phyloP scores from a whole-genome alignment of 2,329 filamentous ascomycete genomes.

The Sporothrix pseudoabietina region DNA sequence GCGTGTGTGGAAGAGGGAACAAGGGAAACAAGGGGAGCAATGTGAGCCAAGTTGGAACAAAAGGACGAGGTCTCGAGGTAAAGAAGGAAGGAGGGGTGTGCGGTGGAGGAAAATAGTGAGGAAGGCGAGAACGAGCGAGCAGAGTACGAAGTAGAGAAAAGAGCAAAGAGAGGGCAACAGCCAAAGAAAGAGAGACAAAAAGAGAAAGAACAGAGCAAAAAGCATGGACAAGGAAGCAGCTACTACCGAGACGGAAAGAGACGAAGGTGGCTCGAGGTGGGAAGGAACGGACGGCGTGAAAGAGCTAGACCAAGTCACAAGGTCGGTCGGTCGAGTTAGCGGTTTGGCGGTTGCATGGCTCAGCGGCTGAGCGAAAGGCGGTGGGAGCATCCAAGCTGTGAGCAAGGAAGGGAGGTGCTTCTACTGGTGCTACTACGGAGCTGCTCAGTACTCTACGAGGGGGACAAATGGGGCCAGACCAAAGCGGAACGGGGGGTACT shows the following conservation, averaged over 20 bases:
- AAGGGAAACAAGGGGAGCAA: conserved; percentile 7
- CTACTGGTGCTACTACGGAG: conserved; percentile 16
- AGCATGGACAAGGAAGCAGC: conserved; percentile 9
- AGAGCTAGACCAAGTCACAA: conserved; percentile 29
- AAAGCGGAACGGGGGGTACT: conserved; percentile 8
- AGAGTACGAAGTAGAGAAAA: conserved; percentile 10
- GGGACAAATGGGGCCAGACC: conserved; percentile 3
- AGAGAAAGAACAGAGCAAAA: conserved; percentile 13
- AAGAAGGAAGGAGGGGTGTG: conserved; percentile 10
- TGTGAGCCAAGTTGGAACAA: conserved; percentile 1
- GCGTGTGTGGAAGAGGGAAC: neutral
- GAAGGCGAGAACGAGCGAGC: conserved; percentile 5
- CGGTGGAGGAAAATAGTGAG: conserved; percentile 6
- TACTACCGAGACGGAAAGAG: conserved; percentile 27
- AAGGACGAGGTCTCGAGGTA: conserved; percentile 10
- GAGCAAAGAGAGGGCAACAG: neutral
- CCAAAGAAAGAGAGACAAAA: conserved; percentile 18
- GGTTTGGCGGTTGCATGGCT: conserved; percentile 26
- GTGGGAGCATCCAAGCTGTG: conserved; percentile 9
- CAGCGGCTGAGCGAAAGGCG: conserved; percentile 27
- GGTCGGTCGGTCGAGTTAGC: conserved; percentile 24
- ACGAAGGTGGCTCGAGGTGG: conserved; percentile 20
- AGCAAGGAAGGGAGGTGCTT: neutral
- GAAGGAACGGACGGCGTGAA: conserved; percentile 23
- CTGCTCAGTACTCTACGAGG: neutral